Base-by-base conservation (phyloP, 768 basidiomycete species). In the Leccinum subtestaceum region DNA sequence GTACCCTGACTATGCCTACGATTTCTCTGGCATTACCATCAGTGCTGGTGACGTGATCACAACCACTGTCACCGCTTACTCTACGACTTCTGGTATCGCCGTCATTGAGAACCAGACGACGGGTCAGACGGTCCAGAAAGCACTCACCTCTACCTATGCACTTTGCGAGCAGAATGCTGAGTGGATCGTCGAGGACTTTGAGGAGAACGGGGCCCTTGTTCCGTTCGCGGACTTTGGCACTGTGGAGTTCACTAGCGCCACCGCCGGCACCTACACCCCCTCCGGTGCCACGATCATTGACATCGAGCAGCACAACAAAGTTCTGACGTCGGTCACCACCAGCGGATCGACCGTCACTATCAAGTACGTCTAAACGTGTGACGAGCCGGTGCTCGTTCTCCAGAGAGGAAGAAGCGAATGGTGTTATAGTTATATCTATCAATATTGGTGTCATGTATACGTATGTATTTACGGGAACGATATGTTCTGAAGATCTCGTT, bases 141-240 rank as follows among this genome's bases (percentile, higher is more conserved):
- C 52, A 34, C 12, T 69, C 68, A 21, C 34, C 38, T 8, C 58
- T 19, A 19, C 0, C n/a, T 19, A 32, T 15, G 55, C 68, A 36
- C 63, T 69, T 36, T 70, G 66, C 31, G 46, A 50, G 43, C 7
- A 57, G 51, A 59, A 59, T 15, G 68, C 63, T 11, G 68, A 69
- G 56, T 69, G 68, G 68, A 67, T 65, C 43, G 61, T 70, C 5
- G 66, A 68, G 12, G 68, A 70, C 57, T 58, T 60, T 32, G 21
- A 60, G n/a, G 10, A 17, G 21, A 48, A 54, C 3, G 68, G 63
- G 38, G 29, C 57, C 1, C 48, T 70, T 3, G 61, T 53, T 43
- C 43, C 43, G 43, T 43, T 43, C n/a, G 43, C 43, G 19, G 10
- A 70, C 60, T 69, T 68, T 45, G 63, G 68, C 38, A 68, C 57